Evolutionary conservation across 495 filamentous ascomycete genomes (phyloP).

Genomic region (Penicillium maclennaniae): DNA sequence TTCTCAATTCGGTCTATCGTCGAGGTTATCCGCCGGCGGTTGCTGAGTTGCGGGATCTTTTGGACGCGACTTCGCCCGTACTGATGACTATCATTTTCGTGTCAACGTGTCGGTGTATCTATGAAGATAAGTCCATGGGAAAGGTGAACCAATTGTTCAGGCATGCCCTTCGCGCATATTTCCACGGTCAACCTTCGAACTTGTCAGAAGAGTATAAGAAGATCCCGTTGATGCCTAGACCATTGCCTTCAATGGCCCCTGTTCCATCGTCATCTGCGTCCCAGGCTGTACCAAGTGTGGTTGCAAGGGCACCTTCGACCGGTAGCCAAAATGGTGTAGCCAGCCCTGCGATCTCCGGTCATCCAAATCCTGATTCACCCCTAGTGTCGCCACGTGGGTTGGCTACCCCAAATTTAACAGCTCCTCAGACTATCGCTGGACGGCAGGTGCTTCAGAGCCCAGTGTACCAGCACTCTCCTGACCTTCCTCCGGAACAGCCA

Average conservation of each 20-base stretch:
- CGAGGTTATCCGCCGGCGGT: slow-evolving; percentile 56
- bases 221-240: slow-evolving; percentile 6
- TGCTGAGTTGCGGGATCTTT: slow-evolving; percentile 49
- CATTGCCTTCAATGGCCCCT: background rate
- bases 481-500: background rate
- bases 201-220: slow-evolving; percentile 5
- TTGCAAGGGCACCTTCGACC: background rate
- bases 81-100: slow-evolving; percentile 59
- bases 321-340: background rate
- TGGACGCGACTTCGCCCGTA: slow-evolving; percentile 52
- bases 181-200: background rate
- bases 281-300: background rate
- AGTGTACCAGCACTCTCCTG: background rate
- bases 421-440: background rate
- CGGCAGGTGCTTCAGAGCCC: background rate
- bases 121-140: slow-evolving; percentile 1
- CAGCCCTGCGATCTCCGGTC: background rate
- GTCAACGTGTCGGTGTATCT: slow-evolving; percentile 40
- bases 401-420: too few species aligned
- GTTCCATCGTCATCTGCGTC: background rate
- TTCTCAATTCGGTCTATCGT: slow-evolving; percentile 28
- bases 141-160: background rate
- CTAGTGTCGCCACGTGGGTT: background rate
- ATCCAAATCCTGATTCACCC: background rate
- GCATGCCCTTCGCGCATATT: background rate